Conservation (phyloP, 202 grass and related monocot genomes). For the Saccharum hybrid region DNA sequence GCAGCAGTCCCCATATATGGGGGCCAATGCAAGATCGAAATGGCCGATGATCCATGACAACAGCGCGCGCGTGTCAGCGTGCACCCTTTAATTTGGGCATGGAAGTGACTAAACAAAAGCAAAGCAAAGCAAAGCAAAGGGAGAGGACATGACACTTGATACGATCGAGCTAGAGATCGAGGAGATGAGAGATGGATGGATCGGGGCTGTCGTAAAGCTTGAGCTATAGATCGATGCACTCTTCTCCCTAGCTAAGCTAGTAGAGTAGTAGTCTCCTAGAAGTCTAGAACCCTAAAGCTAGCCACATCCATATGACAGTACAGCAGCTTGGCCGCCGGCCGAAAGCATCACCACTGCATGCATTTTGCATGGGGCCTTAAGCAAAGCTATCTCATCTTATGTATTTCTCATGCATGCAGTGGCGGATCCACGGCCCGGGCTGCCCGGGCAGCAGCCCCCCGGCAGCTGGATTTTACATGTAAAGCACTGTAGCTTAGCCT, state of each 20-base stretch:
- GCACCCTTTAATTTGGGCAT: conserved; percentile 35
- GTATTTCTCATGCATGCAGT: no score
- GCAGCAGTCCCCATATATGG: no score
- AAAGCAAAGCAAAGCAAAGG: conserved; percentile 16
- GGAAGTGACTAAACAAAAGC: conserved; percentile 47
- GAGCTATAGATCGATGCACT: not conserved
- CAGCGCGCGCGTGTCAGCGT: not conserved
- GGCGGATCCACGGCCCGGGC: no score
- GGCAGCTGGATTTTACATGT: no score
- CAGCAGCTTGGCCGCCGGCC: not conserved
- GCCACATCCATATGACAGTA: not conserved
- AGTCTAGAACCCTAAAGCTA: conserved; percentile 21
- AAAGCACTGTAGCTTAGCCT: no score
- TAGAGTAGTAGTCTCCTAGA: not conserved
- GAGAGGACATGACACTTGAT: conserved; percentile 46
- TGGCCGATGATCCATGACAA: conserved; percentile 1
- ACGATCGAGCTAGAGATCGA: not conserved
- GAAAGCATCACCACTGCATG: not conserved
- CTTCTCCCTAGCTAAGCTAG: not conserved
- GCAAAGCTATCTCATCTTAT: conserved; percentile 4
- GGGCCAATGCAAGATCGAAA: not conserved
- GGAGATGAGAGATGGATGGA: not conserved
- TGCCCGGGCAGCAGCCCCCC: no score
- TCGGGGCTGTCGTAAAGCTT: not conserved
- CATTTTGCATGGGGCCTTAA: not conserved